These are phyloP conservation scores for Colletotrichum sansevieriae DNA, from an alignment of 2,329 filamentous ascomycete species.

Conservation along the genomic window DNA sequence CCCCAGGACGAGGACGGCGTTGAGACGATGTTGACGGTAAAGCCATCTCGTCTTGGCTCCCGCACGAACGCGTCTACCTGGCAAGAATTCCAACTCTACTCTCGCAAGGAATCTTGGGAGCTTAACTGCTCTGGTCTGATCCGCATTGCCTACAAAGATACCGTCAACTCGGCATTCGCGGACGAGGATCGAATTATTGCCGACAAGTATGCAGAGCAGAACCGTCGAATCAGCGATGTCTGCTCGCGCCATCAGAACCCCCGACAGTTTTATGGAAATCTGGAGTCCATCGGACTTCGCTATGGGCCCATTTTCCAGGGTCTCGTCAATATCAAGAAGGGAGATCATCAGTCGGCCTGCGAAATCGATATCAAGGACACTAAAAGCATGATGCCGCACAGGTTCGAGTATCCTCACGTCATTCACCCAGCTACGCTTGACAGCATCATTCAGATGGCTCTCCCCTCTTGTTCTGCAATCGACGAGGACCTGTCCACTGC, in stretches of 20 bases:
- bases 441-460: constrained; percentile 6
- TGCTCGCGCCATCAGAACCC: not conserved
- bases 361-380: not conserved
- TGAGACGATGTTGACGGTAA: constrained; percentile 31
- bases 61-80: constrained; percentile 6
- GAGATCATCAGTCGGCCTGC: not conserved
- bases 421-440: constrained; percentile 19
- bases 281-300: constrained; percentile 29
- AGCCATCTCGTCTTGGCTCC: constrained; percentile 11
- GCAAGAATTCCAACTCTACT: constrained; percentile 25
- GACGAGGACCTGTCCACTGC: not conserved
- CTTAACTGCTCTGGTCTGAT: constrained; percentile 25
- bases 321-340: not conserved
- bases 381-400: constrained; percentile 8
- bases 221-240: not conserved
- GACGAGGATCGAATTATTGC: not conserved
- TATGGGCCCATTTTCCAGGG: constrained; percentile 36
- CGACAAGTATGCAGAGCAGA: not conserved
- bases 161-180: not conserved
- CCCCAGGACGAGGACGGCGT: constrained; percentile 7
- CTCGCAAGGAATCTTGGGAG: constrained; percentile 7
- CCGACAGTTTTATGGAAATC: constrained; percentile 26
- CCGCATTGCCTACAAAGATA: not conserved
- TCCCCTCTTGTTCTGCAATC: not conserved
- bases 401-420: constrained; percentile 15